Percentiles rank a stretch among this genome's conserved stretches.
phyloP scores from a whole-genome alignment of 208 protist genomes.

The Ichthyophonus hoferi region DNA sequence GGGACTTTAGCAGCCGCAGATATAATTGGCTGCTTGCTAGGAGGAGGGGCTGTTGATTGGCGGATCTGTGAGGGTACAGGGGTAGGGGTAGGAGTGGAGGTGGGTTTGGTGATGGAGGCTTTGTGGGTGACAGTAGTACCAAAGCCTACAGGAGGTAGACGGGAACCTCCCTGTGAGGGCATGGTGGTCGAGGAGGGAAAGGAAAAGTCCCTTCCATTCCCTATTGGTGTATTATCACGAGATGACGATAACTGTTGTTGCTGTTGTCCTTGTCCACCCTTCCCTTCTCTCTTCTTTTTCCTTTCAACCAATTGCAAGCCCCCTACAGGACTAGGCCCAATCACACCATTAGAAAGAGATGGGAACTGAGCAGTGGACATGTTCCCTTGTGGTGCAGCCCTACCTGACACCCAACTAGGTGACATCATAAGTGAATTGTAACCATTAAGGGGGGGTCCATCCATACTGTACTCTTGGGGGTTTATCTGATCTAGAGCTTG shows the following conservation, averaged over 20 bases:
- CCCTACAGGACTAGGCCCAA: background rate
- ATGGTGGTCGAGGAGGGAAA: background rate
- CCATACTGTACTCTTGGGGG: background rate
- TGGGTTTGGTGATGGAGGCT: background rate
- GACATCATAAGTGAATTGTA: too few relatives aligned
- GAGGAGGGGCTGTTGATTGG: too few relatives aligned
- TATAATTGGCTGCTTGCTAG: background rate
- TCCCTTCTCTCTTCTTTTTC: background rate
- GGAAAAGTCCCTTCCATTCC: too few relatives aligned
- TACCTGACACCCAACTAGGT: background rate
- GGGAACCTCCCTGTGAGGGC: background rate
- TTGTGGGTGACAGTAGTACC: background rate
- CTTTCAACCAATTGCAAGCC: background rate
- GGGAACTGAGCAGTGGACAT: background rate
- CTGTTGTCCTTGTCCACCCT: background rate
- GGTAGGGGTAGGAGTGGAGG: background rate
- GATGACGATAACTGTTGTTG: background rate
- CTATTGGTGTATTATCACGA: too few relatives aligned
- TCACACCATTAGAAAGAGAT: background rate
- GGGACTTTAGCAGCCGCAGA: background rate
- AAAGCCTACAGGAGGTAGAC: background rate
- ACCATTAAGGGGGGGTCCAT: too few relatives aligned
- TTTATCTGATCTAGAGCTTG: background rate
- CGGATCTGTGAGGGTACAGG: too few relatives aligned
- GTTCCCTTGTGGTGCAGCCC: background rate